Conservation (phyloP, 306 rosid genomes). For the Prunus mongolica region DNA sequence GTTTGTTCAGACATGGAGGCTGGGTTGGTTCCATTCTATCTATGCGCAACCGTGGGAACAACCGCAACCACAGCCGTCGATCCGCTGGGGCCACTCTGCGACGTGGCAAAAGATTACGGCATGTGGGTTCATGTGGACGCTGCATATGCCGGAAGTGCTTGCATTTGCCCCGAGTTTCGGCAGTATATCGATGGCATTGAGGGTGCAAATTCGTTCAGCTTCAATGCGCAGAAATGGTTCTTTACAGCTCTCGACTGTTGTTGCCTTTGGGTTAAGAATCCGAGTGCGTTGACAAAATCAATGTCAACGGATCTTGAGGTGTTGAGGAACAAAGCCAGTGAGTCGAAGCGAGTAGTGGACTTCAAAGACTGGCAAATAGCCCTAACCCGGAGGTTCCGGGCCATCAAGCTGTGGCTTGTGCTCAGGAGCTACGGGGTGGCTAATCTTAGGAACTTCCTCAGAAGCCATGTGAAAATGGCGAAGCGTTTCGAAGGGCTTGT, state of each 20-base stretch:
- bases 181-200: conserved; percentile 35
- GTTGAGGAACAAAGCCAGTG: conserved; percentile 22
- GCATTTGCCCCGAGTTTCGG: conserved; percentile 43
- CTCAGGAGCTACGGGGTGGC: conserved; percentile 21
- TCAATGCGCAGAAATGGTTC: conserved; percentile 46
- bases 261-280: conserved; percentile 34
- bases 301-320: conserved; percentile 17
- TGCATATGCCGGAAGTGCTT: conserved; percentile 38
- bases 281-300: conserved; percentile 3
- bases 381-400: conserved; percentile 13
- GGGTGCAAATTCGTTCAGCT: conserved; percentile 28
- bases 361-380: conserved; percentile 29
- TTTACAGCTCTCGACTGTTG: conserved; percentile 37
- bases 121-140: conserved; percentile 51
- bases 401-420: conserved; percentile 20
- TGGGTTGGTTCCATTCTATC: conserved; percentile 28
- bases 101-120: conserved; percentile 27
- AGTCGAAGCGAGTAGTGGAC: conserved; percentile 15
- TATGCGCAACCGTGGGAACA: conserved; percentile 40
- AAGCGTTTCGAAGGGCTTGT: conserved; percentile 17
- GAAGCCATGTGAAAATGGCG: conserved; percentile 22
- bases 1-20: conserved; percentile 15
- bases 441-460: conserved; percentile 5
- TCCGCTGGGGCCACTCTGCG: conserved; percentile 23
- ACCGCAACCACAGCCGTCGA: conserved; percentile 34